Conservation (phyloP, 1,139 yeast species). For the Kodamaea suecica region DNA sequence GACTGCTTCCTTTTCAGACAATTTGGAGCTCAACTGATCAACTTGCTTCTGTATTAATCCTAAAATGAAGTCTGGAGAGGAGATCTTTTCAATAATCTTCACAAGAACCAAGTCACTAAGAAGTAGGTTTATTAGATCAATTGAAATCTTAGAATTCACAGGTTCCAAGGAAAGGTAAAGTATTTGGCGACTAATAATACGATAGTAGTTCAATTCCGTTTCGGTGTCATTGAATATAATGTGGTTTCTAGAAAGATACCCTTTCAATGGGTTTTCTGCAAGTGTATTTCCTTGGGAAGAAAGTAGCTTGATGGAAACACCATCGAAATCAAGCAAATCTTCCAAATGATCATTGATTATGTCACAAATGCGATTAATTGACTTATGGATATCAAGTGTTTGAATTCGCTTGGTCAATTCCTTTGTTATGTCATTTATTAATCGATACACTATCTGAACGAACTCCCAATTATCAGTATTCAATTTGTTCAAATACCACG, state of each 20-base stretch:
- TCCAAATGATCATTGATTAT: constrained; percentile 29
- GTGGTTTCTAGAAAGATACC: constrained; percentile 14
- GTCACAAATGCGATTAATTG: constrained; percentile 25
- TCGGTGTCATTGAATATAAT: constrained; percentile 12
- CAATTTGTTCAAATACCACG: constrained; percentile 41
- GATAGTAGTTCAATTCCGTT: constrained; percentile 16
- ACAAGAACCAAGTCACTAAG: constrained; percentile 36
- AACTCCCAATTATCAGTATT: constrained; percentile 41
- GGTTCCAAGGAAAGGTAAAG: constrained; percentile 22
- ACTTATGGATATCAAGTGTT: constrained; percentile 13
- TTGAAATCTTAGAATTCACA: constrained; percentile 29
- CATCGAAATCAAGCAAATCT: constrained; percentile 2
- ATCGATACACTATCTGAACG: constrained; percentile 27
- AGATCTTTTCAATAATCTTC: constrained; percentile 27
- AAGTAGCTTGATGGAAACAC: not conserved
- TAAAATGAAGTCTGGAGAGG: constrained; percentile 31
- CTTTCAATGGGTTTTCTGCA: constrained; percentile 6
- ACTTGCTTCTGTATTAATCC: constrained; percentile 11
- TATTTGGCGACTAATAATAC: constrained; percentile 25
- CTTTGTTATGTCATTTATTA: constrained; percentile 29
- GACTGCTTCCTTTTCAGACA: not conserved
- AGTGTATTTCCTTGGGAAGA: not conserved
- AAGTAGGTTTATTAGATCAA: constrained; percentile 26
- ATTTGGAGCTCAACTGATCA: constrained; percentile 6
- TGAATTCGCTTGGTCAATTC: constrained; percentile 21